phyloP scores from a whole-genome alignment of 164 flowering plant species.

The Platanus orientalis region DNA sequence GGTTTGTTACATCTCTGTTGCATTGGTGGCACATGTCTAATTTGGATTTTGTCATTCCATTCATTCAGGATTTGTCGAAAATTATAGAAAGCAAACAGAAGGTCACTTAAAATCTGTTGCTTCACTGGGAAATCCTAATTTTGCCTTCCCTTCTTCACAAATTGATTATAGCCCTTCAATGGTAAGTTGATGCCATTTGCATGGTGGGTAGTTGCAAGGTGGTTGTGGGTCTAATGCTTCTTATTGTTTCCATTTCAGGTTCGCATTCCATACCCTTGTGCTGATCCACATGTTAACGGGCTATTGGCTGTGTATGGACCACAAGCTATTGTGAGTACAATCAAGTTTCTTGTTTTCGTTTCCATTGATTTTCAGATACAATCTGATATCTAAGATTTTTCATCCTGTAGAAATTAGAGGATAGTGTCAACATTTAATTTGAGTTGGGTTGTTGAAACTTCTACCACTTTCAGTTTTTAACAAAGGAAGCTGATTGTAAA shows the following conservation, averaged over 20 bases:
- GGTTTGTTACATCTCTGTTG: neutral
- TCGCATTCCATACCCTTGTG: conserved; percentile 40
- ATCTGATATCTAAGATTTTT: neutral
- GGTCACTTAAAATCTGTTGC: conserved; percentile 36
- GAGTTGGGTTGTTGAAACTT: too few relatives aligned
- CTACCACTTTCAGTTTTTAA: too few relatives aligned
- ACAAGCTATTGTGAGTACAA: conserved; percentile 47
- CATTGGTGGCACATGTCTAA: neutral
- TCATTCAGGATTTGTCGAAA: conserved; percentile 28
- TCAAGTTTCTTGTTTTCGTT: neutral
- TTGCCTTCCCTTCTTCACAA: conserved; percentile 28
- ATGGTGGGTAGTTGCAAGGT: conserved; percentile 4
- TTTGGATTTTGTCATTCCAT: conserved; percentile 2
- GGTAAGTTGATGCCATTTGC: conserved; percentile 29
- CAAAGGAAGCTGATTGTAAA: too few relatives aligned
- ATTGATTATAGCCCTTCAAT: conserved; percentile 36
- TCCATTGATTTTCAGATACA: neutral
- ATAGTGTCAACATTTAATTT: too few relatives aligned
- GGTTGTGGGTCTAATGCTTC: conserved; percentile 6
- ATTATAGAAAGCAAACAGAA: conserved; percentile 27
- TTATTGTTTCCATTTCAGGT: conserved; percentile 29
- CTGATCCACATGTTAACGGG: conserved; percentile 48
- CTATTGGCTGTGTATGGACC: conserved; percentile 48
- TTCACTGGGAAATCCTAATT: conserved; percentile 35
- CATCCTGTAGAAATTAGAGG: neutral